Evolutionary conservation across 306 rosid species (phyloP).

Genomic region (Prinsepia uniflora): DNA sequence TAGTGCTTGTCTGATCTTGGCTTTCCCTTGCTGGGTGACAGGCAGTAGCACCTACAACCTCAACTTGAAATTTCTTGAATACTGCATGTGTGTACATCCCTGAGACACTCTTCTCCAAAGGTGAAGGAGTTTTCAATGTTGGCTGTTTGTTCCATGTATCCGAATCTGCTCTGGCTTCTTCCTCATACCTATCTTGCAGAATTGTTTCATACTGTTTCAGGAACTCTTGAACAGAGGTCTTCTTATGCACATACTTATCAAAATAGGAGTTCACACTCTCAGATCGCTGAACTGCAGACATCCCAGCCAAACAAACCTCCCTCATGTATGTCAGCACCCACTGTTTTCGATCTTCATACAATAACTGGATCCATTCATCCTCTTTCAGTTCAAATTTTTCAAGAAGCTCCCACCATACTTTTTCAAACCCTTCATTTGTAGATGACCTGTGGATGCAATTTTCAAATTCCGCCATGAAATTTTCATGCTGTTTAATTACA

Average conservation of each 20-base stretch:
- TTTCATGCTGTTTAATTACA: conserved; percentile 63
- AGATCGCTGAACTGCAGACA: conserved; percentile 80
- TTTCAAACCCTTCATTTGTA: conserved; percentile 81
- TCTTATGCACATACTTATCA: conserved; percentile 90
- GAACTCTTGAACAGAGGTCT: conserved; percentile 84
- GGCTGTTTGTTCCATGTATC: conserved; percentile 88
- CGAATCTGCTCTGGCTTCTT: conserved; percentile 97
- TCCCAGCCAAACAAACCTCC: conserved; percentile 77
- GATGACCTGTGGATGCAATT: conserved; percentile 80
- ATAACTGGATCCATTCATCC: conserved; percentile 67
- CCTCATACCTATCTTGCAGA: conserved; percentile 95
- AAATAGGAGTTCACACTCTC: conserved; percentile 91
- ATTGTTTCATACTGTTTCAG: conserved; percentile 74
- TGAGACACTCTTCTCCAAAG: conserved; percentile 85
- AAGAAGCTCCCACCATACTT: conserved; percentile 75
- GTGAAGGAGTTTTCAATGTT: conserved; percentile 80
- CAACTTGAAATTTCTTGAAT: conserved; percentile 88
- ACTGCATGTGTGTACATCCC: conserved; percentile 77
- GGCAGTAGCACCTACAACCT: conserved; percentile 92
- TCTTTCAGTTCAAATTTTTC: conserved; percentile 75
- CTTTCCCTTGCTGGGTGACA: conserved; percentile 82
- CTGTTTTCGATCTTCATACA: conserved; percentile 71
- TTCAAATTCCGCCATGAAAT: conserved; percentile 78
- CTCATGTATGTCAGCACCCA: conserved; percentile 86
- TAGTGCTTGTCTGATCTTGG: conserved; percentile 54